Conservation (phyloP, 2,329 filamentous ascomycete genomes). For the Ascochyta clinopodiicola region DNA sequence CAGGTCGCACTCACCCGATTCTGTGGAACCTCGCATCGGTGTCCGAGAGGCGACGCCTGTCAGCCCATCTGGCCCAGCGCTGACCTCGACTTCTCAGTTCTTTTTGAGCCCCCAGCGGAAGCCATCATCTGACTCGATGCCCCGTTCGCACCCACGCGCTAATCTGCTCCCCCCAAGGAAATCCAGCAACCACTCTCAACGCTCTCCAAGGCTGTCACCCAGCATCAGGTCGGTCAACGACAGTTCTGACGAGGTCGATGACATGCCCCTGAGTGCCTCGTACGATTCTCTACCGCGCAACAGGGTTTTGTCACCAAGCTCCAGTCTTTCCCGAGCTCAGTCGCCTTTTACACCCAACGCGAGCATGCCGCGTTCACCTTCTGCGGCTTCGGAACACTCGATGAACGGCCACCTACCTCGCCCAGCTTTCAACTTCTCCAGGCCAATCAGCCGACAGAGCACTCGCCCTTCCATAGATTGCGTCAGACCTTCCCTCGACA, state of each 20-base stretch:
- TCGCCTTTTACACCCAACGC: slow-evolving; percentile 71
- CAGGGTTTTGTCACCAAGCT: slow-evolving; percentile 81
- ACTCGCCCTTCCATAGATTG: slow-evolving; percentile 56
- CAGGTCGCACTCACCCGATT: slow-evolving; percentile 54
- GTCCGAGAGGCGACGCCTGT: slow-evolving; percentile 54
- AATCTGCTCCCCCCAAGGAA: slow-evolving; percentile 51
- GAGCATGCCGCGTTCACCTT: slow-evolving; percentile 74
- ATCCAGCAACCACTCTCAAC: slow-evolving; percentile 42
- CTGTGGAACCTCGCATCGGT: slow-evolving; percentile 50
- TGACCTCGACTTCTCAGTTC: slow-evolving; percentile 36
- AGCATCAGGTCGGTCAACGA: slow-evolving; percentile 56
- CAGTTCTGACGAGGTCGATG: slow-evolving; percentile 75
- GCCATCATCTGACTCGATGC: slow-evolving; percentile 47
- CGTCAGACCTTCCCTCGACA: slow-evolving; percentile 44
- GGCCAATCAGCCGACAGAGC: slow-evolving; percentile 79
- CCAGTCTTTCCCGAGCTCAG: slow-evolving; percentile 64
- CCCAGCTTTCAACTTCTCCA: slow-evolving; percentile 91
- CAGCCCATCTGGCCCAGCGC: slow-evolving; percentile 41
- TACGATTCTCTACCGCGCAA: slow-evolving; percentile 67
- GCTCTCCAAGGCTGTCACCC: slow-evolving; percentile 48
- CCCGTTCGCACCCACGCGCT: slow-evolving; percentile 30
- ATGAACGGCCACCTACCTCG: slow-evolving; percentile 67
- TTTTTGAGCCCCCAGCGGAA: slow-evolving; percentile 48
- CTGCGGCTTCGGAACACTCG: slow-evolving; percentile 82
- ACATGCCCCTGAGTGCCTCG: slow-evolving; percentile 62